Evolutionary conservation across 192 early-diverging fungal genomes (phyloP), one percentile per base, ranked within the genome.

Genomic region (Piromyces sp.): DNA sequence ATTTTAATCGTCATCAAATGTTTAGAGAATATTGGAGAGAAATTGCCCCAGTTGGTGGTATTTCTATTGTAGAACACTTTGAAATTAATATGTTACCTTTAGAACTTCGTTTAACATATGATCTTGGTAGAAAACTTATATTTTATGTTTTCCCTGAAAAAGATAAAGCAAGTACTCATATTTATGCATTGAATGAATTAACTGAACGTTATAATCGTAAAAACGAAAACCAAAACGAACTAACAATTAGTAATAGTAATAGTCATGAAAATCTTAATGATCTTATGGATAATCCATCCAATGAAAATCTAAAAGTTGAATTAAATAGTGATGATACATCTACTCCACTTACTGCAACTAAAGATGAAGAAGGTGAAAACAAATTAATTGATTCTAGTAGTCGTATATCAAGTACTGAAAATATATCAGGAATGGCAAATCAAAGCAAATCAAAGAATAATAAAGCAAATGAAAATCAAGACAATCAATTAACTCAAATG

Each of bases 21-120:
- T 84, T 98, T 4, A 89, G 96, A 30, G 92, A 95, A 19, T 93
- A 93, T 83, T 92, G 93, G 90, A 58, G 87, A 19, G 89, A 94
- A 36, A 86, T 95, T 80, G 94, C 96, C 3, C 94, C 96, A 0
- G 95, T 98, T 0, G 96, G 93, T 30, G 96, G 96, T n/a, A 98
- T 98, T 82, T 88, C 90, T 36, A 94, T 98, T 22, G 92, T 98
- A 42, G 94, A 96, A 81, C 94, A 95, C 38, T 92, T 98, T 83
- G 96, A 97, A 85, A 88, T 97, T 51, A 92, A 95, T 81, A 86
- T 98, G 81, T 92, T 89, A 80, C 96, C 96, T 0, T 83, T 96
- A 17, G 88, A 94, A 13, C 86, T 97, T 33, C 93, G 82, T 7
- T 68, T 95, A 79, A 96, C 94, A 2, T 93, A 95, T 82, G 96